phyloP scores from a whole-genome alignment of 2,329 filamentous ascomycete species.

The Xylaria sp. region DNA sequence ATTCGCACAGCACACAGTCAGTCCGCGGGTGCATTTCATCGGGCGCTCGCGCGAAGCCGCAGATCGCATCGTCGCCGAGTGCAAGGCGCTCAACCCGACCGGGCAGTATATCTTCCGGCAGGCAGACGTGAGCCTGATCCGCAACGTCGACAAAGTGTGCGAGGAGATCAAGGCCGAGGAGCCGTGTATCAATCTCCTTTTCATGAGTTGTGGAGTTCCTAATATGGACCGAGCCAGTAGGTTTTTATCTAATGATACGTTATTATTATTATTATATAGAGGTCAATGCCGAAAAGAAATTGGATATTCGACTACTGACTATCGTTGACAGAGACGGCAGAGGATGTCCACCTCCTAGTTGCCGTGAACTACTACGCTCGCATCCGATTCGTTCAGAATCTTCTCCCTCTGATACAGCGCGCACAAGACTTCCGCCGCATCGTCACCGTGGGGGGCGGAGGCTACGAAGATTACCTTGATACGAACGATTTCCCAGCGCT shows the following conservation, averaged over 20 bases:
- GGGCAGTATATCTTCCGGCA: slow-evolving; percentile 52
- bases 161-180: slow-evolving; percentile 21
- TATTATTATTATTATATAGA: no score
- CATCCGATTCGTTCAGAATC: slow-evolving; percentile 21
- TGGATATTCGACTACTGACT: background rate
- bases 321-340: slow-evolving; percentile 15
- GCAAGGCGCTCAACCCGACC: slow-evolving; percentile 49
- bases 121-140: slow-evolving; percentile 20
- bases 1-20: slow-evolving; percentile 48
- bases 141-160: slow-evolving; percentile 23
- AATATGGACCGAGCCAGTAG: slow-evolving; percentile 22
- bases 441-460: slow-evolving; percentile 15
- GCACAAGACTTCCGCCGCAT: slow-evolving; percentile 16
- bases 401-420: slow-evolving; percentile 16
- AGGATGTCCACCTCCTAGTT: slow-evolving; percentile 21
- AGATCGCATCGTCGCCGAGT: slow-evolving; percentile 50
- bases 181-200: slow-evolving; percentile 22
- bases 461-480: slow-evolving; percentile 20
- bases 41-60: slow-evolving; percentile 51
- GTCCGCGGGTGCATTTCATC: slow-evolving; percentile 54
- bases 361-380: slow-evolving; percentile 24
- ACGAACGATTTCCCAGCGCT: slow-evolving; percentile 19
- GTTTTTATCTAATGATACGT: background rate
- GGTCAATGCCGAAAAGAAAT: no score
- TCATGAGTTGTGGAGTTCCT: slow-evolving; percentile 22